Conservation (phyloP, 2,329 filamentous ascomycete species). For the Aspergillus oerlinghausenensis region DNA sequence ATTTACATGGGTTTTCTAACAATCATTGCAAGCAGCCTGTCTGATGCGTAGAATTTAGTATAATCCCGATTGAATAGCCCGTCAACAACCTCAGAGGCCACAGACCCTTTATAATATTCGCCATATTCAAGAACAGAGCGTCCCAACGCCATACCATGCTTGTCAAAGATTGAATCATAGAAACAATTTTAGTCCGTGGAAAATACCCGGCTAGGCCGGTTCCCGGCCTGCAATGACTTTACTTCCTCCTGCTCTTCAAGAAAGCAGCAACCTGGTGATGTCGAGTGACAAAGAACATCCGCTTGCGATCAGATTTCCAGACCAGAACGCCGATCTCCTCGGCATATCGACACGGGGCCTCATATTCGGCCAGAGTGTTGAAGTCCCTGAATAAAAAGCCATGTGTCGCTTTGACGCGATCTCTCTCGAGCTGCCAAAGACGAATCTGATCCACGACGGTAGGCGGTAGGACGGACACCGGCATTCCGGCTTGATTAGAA, state of each 20-base stretch:
- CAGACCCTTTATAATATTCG: not conserved
- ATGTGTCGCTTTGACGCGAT: conserved; percentile 77
- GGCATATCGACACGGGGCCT: conserved; percentile 57
- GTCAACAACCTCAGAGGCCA: not conserved
- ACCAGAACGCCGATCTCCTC: conserved; percentile 85
- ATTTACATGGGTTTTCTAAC: not conserved
- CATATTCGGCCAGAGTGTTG: conserved; percentile 61
- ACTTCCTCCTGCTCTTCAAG: conserved; percentile 57
- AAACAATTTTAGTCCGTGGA: not conserved
- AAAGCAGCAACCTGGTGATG: conserved; percentile 84
- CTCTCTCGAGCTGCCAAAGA: conserved; percentile 95
- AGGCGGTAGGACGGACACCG: conserved; percentile 72
- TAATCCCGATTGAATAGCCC: not conserved
- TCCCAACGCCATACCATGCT: not conserved
- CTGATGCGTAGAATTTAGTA: not conserved
- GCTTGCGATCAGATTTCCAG: conserved; percentile 75
- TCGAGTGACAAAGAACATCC: conserved; percentile 87
- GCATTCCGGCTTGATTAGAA: conserved; percentile 36
- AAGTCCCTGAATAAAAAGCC: conserved; percentile 93
- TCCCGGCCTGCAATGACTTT: not conserved
- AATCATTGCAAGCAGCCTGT: not conserved
- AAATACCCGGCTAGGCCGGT: not conserved
- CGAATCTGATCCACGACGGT: conserved; percentile 97
- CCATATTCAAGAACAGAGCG: not conserved
- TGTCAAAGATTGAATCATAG: not conserved